Percentiles rank a stretch among this genome's conserved stretches.
Conservation (phyloP, 139 green algal genomes). For the Chlorella sp. region DNA sequence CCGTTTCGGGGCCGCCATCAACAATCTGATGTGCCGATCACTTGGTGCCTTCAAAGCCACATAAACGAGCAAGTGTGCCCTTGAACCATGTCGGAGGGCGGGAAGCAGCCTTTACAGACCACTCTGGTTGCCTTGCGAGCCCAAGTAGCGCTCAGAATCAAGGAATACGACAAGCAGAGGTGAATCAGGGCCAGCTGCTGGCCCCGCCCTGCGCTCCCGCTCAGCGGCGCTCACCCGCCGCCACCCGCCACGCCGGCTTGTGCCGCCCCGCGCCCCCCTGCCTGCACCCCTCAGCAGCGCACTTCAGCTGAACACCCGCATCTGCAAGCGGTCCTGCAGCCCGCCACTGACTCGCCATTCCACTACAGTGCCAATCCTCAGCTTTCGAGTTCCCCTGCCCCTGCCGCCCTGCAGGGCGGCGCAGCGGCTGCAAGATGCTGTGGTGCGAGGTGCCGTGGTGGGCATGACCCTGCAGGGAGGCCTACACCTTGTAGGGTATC, state of each 20-base stretch:
- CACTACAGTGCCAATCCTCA: no score
- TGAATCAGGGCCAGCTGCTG: background rate
- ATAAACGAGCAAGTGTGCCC: no score
- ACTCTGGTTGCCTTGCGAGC: background rate
- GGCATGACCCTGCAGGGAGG: conserved; percentile 57
- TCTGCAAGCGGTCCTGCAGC: no score
- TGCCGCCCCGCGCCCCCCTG: background rate
- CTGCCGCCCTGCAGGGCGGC: background rate
- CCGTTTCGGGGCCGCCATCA: no score
- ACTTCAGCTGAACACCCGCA: background rate
- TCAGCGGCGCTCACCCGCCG: background rate
- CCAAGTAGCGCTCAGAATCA: background rate
- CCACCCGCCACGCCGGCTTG: background rate
- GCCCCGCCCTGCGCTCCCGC: background rate
- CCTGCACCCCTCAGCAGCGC: no score
- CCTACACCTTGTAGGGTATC: conserved; percentile 47
- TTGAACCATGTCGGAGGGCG: no score
- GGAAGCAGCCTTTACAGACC: background rate
- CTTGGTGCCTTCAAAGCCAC: no score
- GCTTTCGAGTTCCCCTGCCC: background rate
- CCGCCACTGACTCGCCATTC: no score
- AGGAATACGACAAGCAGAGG: background rate
- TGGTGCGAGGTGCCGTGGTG: conserved; percentile 43
- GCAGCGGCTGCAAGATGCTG: conserved; percentile 43
- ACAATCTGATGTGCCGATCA: no score